Evolutionary conservation across 1,139 yeast genomes (phyloP).

Genomic region (Nakaseomyces glabratus): DNA sequence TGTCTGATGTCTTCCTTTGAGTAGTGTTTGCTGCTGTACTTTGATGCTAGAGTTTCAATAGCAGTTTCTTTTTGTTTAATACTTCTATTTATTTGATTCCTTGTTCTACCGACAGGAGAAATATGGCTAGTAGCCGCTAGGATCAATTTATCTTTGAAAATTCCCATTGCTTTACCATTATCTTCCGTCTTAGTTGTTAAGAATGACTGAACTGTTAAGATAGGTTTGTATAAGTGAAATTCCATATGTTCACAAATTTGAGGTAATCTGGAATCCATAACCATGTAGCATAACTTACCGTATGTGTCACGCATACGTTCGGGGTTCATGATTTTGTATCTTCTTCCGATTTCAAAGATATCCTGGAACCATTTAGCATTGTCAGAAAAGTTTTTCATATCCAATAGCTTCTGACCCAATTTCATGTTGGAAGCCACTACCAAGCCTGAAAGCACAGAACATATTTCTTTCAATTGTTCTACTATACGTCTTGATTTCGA

Average conservation of each 20-base stretch:
- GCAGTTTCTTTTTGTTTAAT: constrained; percentile 56
- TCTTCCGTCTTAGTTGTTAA: constrained; percentile 34
- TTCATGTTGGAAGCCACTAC: constrained; percentile 67
- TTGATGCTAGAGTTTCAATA: constrained; percentile 46
- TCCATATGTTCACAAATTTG: constrained; percentile 60
- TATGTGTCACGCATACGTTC: constrained; percentile 65
- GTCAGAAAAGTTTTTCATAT: constrained; percentile 53
- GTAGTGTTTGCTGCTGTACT: constrained; percentile 31
- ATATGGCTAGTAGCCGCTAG: constrained; percentile 59
- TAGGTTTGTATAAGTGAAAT: constrained; percentile 61
- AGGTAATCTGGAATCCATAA: constrained; percentile 67
- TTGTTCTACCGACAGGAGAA: constrained; percentile 45
- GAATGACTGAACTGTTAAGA: constrained; percentile 48
- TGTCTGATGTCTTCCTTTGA: constrained; percentile 53
- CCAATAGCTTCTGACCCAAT: constrained; percentile 51
- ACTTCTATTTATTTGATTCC: constrained; percentile 44
- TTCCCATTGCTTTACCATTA: constrained; percentile 33
- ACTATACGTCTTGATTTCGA: constrained; percentile 61
- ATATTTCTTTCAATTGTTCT: constrained; percentile 58
- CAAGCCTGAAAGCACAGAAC: constrained; percentile 63
- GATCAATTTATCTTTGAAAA: constrained; percentile 48
- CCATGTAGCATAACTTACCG: constrained; percentile 69
- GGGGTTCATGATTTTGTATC: constrained; percentile 74
- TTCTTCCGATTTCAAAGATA: constrained; percentile 63
- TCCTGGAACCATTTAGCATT: constrained; percentile 61